Evolutionary conservation across 163 green algal genomes (phyloP), one percentile per base, ranked within the genome.

Genomic region (Prototheca wickerhamii): DNA sequence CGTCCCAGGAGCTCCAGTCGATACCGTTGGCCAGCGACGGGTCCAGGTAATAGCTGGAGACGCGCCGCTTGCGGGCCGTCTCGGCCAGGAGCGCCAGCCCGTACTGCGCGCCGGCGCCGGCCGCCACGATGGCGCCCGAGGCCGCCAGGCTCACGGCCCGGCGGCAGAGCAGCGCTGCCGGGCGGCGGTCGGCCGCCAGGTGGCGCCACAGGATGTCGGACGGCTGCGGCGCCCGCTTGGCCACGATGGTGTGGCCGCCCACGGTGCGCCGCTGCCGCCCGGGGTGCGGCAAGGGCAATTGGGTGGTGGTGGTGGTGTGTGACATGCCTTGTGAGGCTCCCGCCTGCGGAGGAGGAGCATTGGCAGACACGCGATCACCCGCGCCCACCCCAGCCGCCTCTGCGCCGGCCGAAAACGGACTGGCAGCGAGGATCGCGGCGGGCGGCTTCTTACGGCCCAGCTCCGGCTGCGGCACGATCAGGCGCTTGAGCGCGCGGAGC

Each of bases 191-290:
- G 40, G 60, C 26, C 15, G 49, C 56, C 26, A 58, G 20, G 63
- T 82, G 68, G 42, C 65, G 52, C 75, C 75, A 82, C 64, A 77
- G 60, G 25, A 82, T 37, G 60, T 82, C 75, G 5, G 64, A 71
- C 3, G 75, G 75, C 69, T 82, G 73, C 4, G 75, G 75, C 1
- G 73, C 73, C 21, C 72, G 65, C 60, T 10, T 56, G 8, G 15
- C 23, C 31, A 26, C 31, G 17, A 49, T n/a, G 31, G 30, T 21
- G 34, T 5, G 23, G 17, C 23, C 32, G 15, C 6, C 12, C 55
- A n/a, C 43, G 63, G 34, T 34, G 35, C 51, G 32, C 33, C 21
- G 21, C 30, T 60, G 20, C 35, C 43, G 52, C 10, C 52, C 34
- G 23, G 58, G 52, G 8, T 61, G 34, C n/a, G 51, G 18, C 10